Evolutionary conservation across 2,329 filamentous ascomycete species (phyloP).

Genomic region (Lachnellula arida): DNA sequence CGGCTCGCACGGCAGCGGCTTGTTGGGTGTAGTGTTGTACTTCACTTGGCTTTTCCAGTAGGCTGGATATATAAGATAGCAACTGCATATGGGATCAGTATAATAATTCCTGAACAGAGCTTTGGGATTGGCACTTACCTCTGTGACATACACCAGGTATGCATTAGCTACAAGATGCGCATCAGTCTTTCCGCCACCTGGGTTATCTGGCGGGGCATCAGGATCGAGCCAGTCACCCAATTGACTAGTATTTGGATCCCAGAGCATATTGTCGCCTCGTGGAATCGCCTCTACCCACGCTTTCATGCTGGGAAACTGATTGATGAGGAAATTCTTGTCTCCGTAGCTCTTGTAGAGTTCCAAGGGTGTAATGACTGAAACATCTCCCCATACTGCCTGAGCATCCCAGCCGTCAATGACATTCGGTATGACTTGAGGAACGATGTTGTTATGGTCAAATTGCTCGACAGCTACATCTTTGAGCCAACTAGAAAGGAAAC

Average conservation of each 20-base stretch:
- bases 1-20: constrained; percentile 15
- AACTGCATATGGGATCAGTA: constrained; percentile 18
- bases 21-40: constrained; percentile 23
- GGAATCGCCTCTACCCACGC: constrained; percentile 38
- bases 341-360: constrained; percentile 37
- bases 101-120: too few relatives aligned
- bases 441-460: constrained; percentile 11
- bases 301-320: constrained; percentile 38
- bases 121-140: not conserved
- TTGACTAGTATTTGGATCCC: constrained; percentile 36
- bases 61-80: constrained; percentile 33
- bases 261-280: constrained; percentile 35
- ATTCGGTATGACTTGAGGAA: constrained; percentile 20
- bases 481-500: constrained; percentile 32
- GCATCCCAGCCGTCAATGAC: constrained; percentile 10
- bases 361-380: constrained; percentile 38
- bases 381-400: constrained; percentile 40
- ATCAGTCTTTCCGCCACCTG: constrained; percentile 38
- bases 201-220: constrained; percentile 37
- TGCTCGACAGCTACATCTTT: constrained; percentile 38
- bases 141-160: constrained; percentile 42
- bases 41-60: constrained; percentile 26
- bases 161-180: constrained; percentile 42
- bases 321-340: constrained; percentile 34
- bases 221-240: constrained; percentile 48